Conservation (phyloP, 2,329 filamentous ascomycete species). For the Aschersonia sp. region DNA sequence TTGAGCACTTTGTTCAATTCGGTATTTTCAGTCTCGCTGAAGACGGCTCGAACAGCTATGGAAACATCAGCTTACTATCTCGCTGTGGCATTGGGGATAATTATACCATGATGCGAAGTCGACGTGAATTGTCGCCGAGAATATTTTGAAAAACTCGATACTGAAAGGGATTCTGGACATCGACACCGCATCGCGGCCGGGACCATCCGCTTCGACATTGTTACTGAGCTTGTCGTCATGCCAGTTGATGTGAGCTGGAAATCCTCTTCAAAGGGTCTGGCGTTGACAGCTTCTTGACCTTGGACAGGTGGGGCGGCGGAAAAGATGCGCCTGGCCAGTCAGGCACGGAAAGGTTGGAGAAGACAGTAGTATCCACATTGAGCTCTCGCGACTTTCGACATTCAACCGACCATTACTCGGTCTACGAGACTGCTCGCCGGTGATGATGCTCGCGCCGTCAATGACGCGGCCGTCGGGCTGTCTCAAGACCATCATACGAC, state of each 20-base stretch:
- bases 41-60: slow-evolving; percentile 24
- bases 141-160: neutral
- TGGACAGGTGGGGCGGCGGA: slow-evolving; percentile 12
- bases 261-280: too few species aligned
- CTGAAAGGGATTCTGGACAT: slow-evolving; percentile 3
- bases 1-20: slow-evolving; percentile 38
- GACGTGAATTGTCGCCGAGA: slow-evolving; percentile 14
- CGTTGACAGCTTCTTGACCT: too few species aligned
- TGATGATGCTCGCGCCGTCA: slow-evolving; percentile 44
- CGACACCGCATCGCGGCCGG: slow-evolving; percentile 12
- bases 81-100: neutral
- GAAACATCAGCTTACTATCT: slow-evolving; percentile 4
- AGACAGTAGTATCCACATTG: neutral
- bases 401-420: neutral
- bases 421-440: slow-evolving; percentile 6
- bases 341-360: slow-evolving; percentile 9
- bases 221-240: neutral
- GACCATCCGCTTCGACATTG: slow-evolving; percentile 10
- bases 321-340: slow-evolving; percentile 21
- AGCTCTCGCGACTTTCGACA: neutral
- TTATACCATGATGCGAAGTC: slow-evolving; percentile 15
- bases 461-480: slow-evolving; percentile 54
- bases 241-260: neutral
- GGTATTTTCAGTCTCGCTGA: slow-evolving; percentile 33
- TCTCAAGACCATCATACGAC: slow-evolving; percentile 50